phyloP scores from a whole-genome alignment of 164 flowering plant genomes.

The Chloranthus sessilifolius region DNA sequence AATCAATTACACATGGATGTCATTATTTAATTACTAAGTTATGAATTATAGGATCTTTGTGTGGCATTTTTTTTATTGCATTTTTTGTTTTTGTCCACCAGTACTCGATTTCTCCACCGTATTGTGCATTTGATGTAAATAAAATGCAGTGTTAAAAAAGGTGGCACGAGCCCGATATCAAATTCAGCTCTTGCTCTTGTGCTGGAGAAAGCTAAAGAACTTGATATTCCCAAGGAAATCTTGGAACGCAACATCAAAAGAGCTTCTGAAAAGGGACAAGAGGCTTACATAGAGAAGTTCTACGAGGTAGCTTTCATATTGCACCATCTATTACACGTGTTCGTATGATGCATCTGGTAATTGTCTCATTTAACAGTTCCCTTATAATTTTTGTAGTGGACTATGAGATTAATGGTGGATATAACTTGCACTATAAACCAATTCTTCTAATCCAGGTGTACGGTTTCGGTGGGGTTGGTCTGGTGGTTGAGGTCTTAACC shows the following conservation, averaged over 20 bases:
- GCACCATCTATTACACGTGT: neutral
- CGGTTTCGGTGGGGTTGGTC: slow-evolving; percentile 91
- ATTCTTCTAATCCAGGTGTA: slow-evolving; percentile 52
- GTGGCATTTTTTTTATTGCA: too few relatives aligned
- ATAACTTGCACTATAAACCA: neutral
- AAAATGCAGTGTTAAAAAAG: slow-evolving; percentile 72
- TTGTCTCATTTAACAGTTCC: neutral
- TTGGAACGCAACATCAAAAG: slow-evolving; percentile 88
- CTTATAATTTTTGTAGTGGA: too few relatives aligned
- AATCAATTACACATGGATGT: too few relatives aligned
- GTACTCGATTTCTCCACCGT: neutral
- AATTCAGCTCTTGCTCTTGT: slow-evolving; percentile 67
- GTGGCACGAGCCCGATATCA: slow-evolving; percentile 77
- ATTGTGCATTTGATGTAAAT: too few relatives aligned
- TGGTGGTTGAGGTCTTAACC: slow-evolving; percentile 82
- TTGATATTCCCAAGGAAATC: slow-evolving; percentile 93
- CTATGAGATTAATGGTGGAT: neutral
- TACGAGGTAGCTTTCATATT: slow-evolving; percentile 57
- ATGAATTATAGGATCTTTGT: too few relatives aligned
- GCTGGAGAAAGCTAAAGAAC: slow-evolving; percentile 89
- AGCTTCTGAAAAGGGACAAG: slow-evolving; percentile 97
- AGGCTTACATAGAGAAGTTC: slow-evolving; percentile 83
- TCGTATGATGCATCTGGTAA: neutral
- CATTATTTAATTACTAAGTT: too few relatives aligned
- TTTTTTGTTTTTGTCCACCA: neutral